These are phyloP conservation scores for Castanea crenata DNA, from an alignment of 306 rosid genomes.

Conservation along the genomic window DNA sequence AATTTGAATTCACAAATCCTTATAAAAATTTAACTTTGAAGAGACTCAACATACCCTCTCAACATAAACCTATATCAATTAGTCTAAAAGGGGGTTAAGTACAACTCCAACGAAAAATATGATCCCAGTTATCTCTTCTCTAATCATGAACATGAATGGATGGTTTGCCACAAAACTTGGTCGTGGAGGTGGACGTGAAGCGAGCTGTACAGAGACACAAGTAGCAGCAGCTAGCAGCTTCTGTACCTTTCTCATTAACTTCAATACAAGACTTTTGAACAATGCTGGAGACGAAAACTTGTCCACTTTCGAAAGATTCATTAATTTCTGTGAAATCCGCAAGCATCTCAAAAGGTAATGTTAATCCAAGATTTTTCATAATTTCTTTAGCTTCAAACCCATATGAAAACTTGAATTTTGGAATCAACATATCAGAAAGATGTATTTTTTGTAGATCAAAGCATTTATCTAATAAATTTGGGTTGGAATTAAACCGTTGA, in stretches of 20 bases:
- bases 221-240: background rate
- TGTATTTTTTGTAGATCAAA: fast-evolving
- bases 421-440: conserved; percentile 18
- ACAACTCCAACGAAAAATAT: conserved; percentile 16
- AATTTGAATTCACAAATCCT: too few species aligned
- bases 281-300: background rate
- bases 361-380: conserved; percentile 16
- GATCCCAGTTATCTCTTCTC: conserved; percentile 2
- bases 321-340: conserved; percentile 22
- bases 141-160: conserved; percentile 18
- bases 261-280: conserved; percentile 6
- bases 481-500: background rate
- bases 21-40: too few species aligned
- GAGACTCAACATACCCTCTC: too few species aligned
- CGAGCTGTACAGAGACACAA: conserved; percentile 16
- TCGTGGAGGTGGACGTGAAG: fast-evolving
- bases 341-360: conserved; percentile 1
- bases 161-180: conserved; percentile 28
- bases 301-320: background rate
- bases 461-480: conserved; percentile 1
- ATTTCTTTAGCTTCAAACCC: background rate
- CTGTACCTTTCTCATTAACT: conserved; percentile 25
- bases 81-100: conserved; percentile 13
- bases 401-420: conserved; percentile 17
- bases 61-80: too few species aligned